phyloP scores from a whole-genome alignment of 371 early-diverging fungal genomes.

The Mucor circinelloides region DNA sequence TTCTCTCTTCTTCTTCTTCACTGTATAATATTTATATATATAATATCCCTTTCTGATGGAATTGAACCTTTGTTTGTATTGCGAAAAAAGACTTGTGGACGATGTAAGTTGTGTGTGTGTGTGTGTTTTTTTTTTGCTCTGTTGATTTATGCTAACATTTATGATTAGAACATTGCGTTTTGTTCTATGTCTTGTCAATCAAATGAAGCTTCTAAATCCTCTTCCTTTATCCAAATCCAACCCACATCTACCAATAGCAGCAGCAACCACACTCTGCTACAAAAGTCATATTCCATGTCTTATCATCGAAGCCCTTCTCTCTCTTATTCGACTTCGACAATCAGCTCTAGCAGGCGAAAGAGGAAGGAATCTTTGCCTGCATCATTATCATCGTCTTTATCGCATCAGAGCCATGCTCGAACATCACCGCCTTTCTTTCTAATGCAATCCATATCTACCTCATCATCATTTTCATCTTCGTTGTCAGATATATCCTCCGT shows the following conservation, averaged over 20 bases:
- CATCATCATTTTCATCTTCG: slow-evolving; percentile 27
- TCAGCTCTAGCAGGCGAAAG: neutral
- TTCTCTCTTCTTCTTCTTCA: slow-evolving; percentile 5
- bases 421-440: slow-evolving; percentile 10
- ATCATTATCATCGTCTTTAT: slow-evolving; percentile 1
- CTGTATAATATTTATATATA: neutral
- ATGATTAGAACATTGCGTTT: slow-evolving; percentile 22
- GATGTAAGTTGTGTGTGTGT: slow-evolving; percentile 20
- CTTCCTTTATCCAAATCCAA: neutral
- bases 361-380: slow-evolving; percentile 4
- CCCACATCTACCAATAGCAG: neutral
- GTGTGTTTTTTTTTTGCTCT: too few species aligned
- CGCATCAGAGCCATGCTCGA: neutral
- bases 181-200: slow-evolving; percentile 30
- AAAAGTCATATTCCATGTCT: slow-evolving; percentile 11
- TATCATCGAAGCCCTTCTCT: slow-evolving; percentile 30
- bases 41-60: slow-evolving; percentile 25
- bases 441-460: slow-evolving; percentile 19
- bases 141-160: neutral
- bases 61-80: slow-evolving; percentile 29
- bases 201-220: slow-evolving; percentile 28
- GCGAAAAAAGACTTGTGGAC: slow-evolving; percentile 30
- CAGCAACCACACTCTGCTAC: slow-evolving; percentile 2
- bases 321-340: slow-evolving; percentile 13
- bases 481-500: slow-evolving; percentile 15